These are phyloP conservation scores for Penicillium pancosmium DNA, from an alignment of 495 filamentous ascomycete species.

Conservation along the genomic window DNA sequence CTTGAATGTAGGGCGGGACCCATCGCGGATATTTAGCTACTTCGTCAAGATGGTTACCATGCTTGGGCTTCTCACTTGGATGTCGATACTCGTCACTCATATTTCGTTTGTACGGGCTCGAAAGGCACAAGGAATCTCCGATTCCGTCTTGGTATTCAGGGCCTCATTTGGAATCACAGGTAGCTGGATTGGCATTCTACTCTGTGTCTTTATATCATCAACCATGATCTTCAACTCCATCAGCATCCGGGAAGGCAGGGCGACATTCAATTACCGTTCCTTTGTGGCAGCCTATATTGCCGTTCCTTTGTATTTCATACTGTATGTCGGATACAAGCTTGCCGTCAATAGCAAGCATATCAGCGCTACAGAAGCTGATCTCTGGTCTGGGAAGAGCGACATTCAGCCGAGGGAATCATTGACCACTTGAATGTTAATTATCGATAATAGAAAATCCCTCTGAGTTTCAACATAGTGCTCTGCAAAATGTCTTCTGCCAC, in stretches of 20 bases:
- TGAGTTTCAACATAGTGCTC: no score
- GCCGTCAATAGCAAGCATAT: slow-evolving; percentile 52
- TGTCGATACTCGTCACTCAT: slow-evolving; percentile 78
- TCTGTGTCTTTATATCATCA: slow-evolving; percentile 69
- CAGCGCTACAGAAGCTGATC: slow-evolving; percentile 58
- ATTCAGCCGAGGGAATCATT: not conserved
- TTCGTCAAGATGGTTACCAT: slow-evolving; percentile 80
- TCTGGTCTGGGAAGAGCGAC: slow-evolving; percentile 54
- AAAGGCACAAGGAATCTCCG: slow-evolving; percentile 65
- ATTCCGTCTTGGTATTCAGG: slow-evolving; percentile 65
- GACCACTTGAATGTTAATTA: not conserved
- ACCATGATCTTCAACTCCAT: slow-evolving; percentile 76
- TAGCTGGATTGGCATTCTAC: slow-evolving; percentile 62
- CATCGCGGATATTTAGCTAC: slow-evolving; percentile 69
- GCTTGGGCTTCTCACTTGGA: slow-evolving; percentile 68
- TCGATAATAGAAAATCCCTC: no score
- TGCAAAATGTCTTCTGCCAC: no score
- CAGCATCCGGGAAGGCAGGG: slow-evolving; percentile 34
- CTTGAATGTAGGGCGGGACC: slow-evolving; percentile 67
- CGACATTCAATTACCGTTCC: slow-evolving; percentile 59
- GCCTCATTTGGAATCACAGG: slow-evolving; percentile 71
- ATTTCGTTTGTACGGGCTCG: slow-evolving; percentile 74
- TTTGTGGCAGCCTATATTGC: slow-evolving; percentile 79
- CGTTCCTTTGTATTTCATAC: slow-evolving; percentile 71
- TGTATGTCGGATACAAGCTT: slow-evolving; percentile 71